Conservation (phyloP, 164 flowering plant species). For the Tetracentron sinense region DNA sequence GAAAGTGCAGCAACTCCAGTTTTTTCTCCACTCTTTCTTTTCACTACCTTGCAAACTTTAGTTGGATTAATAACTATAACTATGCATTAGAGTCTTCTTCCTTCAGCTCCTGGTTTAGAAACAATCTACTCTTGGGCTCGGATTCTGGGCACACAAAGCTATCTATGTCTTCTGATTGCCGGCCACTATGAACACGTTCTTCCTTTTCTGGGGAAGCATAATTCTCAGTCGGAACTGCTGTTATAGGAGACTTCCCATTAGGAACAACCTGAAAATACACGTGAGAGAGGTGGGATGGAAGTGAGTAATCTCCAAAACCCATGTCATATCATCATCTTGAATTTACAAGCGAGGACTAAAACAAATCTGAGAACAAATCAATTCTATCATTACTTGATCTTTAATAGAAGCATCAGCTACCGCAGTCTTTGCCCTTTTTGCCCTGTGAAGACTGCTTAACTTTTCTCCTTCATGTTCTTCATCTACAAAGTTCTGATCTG, state of each 20-base stretch:
- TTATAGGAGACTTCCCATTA: constrained; percentile 6
- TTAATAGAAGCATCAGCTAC: constrained; percentile 17
- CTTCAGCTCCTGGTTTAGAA: not conserved
- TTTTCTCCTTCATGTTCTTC: constrained; percentile 39
- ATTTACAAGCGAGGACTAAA: not conserved
- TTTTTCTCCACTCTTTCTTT: not conserved
- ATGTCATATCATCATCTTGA: not conserved
- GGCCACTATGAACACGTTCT: not conserved
- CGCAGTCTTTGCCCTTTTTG: constrained; percentile 27
- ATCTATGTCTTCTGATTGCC: not conserved
- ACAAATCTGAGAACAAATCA: not conserved
- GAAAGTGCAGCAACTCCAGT: not conserved
- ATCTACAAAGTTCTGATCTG: constrained; percentile 71
- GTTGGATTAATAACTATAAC: not conserved
- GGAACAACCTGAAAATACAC: constrained; percentile 41
- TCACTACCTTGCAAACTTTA: not conserved
- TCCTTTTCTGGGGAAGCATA: constrained; percentile 1
- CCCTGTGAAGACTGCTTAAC: constrained; percentile 11
- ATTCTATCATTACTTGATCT: constrained; percentile 38
- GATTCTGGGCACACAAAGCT: not conserved
- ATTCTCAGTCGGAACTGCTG: constrained; percentile 7
- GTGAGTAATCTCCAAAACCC: not conserved
- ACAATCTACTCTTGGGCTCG: not conserved
- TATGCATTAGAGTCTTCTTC: not conserved
- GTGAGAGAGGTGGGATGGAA: not conserved